Base-by-base conservation (phyloP, 768 basidiomycete genomes). In the Russula earlei region DNA sequence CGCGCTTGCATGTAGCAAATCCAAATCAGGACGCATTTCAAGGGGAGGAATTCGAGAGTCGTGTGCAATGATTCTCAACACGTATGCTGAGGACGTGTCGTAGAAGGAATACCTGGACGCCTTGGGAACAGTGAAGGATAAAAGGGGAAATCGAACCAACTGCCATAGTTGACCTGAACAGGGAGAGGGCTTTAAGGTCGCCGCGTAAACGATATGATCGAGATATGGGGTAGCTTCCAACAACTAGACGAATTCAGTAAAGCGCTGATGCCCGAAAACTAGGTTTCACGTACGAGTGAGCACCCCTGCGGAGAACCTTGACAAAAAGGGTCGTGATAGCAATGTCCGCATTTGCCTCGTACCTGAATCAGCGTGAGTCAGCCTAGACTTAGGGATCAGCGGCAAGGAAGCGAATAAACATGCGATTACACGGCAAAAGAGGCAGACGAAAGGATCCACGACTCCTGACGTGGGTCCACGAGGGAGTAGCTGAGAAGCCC, bases 141-240 rank as follows among this genome's bases (percentile, higher is more conserved):
- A 52, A 57, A 52, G 50, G 50, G 24, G 45, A 17, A 41, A 52
- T 40, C 31, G 27, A 36, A 36, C 38, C 38, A 43, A 27, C 27
- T 38, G 43, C 33, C 41, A 40, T 48, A 33, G 31, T 46, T 27
- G 42, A 14, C 55, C 55, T 40, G 22, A 33, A 57, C 5, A 15
- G 52, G 36, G 41, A 40, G 51, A 49, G 52, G 52, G 22, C 52
- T 42, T 46, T 37, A 19, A 49, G 41, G 52, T 58, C 56, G 52
- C 56, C 56, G 56, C 36, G 42, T 43, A 54, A 54, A 54, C 54
- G 47, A 58, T 58, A 25, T 44, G 52, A 58, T 58, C 56, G 47
- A 58, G 56, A 58, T 58, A 58, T 53, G 47, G 52, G 56, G 56
- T 49, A 36, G 47, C 56, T 58, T 58, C 56, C 47, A 27, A 43